A percentile compares a stretch with the other conserved stretches of the same genome.
phyloP scores from a whole-genome alignment of 306 rosid species.

The Fragaria iinumae region DNA sequence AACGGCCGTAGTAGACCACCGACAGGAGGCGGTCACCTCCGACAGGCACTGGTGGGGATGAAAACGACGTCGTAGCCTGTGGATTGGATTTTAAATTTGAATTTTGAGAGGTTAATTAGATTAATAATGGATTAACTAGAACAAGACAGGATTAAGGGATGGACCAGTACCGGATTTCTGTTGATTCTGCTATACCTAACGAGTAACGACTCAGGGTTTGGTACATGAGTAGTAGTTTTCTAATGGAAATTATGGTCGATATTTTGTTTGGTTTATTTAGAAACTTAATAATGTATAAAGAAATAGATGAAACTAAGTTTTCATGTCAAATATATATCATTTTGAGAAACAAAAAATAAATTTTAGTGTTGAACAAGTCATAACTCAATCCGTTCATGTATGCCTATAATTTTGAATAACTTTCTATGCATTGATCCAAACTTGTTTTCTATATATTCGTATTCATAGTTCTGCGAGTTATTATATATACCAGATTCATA shows the following conservation, averaged over 20 bases:
- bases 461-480: neutral
- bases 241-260: neutral
- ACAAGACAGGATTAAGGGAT: slow-evolving; percentile 13
- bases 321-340: too few species aligned
- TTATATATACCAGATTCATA: neutral
- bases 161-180: slow-evolving; percentile 17
- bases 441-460: neutral
- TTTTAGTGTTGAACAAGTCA: too few species aligned
- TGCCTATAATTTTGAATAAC: too few species aligned
- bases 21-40: slow-evolving; percentile 38
- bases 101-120: neutral
- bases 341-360: too few species aligned
- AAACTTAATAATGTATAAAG: too few species aligned
- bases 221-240: neutral
- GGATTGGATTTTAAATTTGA: neutral
- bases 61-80: neutral
- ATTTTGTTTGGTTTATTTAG: neutral
- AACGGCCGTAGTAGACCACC: slow-evolving; percentile 30
- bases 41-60: neutral
- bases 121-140: neutral
- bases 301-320: too few species aligned
- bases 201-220: neutral
- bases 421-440: too few species aligned
- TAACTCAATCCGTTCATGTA: neutral
- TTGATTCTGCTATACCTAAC: slow-evolving; percentile 4